Percentiles rank a stretch among this genome's conserved stretches.
phyloP scores from a whole-genome alignment of 2,329 filamentous ascomycete genomes.

The Acrocalymma vagum region DNA sequence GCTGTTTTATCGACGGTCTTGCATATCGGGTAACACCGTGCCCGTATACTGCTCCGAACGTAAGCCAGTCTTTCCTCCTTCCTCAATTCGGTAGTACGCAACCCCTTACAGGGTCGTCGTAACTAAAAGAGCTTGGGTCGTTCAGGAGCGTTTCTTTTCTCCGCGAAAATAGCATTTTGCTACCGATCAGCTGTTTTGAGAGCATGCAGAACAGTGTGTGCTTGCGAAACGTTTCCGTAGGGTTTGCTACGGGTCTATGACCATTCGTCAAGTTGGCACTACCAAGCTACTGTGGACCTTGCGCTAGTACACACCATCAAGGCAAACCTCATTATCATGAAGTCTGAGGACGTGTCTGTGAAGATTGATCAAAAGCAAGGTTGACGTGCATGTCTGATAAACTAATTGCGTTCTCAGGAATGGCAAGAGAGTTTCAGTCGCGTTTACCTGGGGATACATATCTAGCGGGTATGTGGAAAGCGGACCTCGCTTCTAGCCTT shows the following conservation, averaged over 20 bases:
- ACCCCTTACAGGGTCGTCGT: conserved; percentile 2
- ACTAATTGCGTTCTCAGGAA: conserved; percentile 8
- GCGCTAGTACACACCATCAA: neutral
- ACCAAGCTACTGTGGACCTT: neutral
- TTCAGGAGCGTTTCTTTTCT: conserved; percentile 5
- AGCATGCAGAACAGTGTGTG: conserved; percentile 2
- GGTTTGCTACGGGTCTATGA: conserved; percentile 6
- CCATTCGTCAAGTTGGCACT: conserved; percentile 1
- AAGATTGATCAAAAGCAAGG: conserved; percentile 4
- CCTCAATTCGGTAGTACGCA: conserved; percentile 1
- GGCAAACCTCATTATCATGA: neutral
- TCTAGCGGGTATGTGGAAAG: conserved; percentile 5
- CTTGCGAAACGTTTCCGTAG: conserved; percentile 5
- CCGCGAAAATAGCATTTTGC: conserved; percentile 5
- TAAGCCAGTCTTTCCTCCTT: conserved; percentile 1
- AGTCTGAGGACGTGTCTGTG: conserved; percentile 4
- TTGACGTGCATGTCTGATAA: conserved; percentile 9
- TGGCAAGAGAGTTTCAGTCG: conserved; percentile 2
- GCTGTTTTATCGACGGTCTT: neutral
- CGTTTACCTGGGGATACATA: conserved; percentile 1
- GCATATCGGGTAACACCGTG: conserved; percentile 5
- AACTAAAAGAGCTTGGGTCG: conserved; percentile 4
- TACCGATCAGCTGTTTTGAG: conserved; percentile 7
- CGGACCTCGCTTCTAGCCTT: conserved; percentile 1
- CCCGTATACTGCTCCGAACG: neutral